Base-by-base conservation (phyloP, 1,139 yeast genomes). In the Blastobotrys serpentis region DNA sequence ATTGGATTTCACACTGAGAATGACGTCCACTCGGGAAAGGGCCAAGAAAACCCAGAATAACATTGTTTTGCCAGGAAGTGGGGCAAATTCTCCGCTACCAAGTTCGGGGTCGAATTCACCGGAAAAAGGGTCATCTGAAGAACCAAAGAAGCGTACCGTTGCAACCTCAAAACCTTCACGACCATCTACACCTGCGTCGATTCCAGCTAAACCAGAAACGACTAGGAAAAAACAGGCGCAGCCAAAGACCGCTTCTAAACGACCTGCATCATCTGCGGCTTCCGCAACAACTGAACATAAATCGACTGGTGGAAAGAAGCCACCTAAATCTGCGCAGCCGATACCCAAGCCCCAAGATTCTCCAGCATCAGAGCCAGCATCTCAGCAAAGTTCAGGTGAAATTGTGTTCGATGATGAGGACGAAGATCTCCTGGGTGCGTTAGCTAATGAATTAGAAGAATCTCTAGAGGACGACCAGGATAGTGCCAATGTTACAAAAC, bases 361-460 rank as follows among this genome's bases (percentile, higher is more conserved):
- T n/a, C n/a, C n/a, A n/a, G n/a, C n/a, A n/a, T n/a, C n/a, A n/a
- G n/a, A n/a, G n/a, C n/a, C n/a, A n/a, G n/a, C n/a, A n/a, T n/a
- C n/a, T n/a, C n/a, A n/a, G n/a, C n/a, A n/a, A n/a, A n/a, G n/a
- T 23, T 23, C 26, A 6, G 26, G 26, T 5, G 26, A 23, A 23
- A 23, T 23, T 10, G 26, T 6, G 26, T 23, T 23, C 16, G 65
- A 61, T 14, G 65, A 60, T 17, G 64, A 58, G 13, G 65, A 64
- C 42, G 65, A 63, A 34, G 66, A 60, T 30, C 51, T 61, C 6
- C 56, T 63, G 7, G 65, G 63, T 4, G 66, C 62, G 3, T 53
- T 64, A 39, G 63, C 62, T 10, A 57, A 59, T 42, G 63, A 59
- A 43, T 52, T 59, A 17, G 63, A 59, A 36, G 63, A 56, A 25